These are phyloP conservation scores for Coprinopsis marcescibilis DNA, from an alignment of 768 basidiomycete species.

Conservation along the genomic window DNA sequence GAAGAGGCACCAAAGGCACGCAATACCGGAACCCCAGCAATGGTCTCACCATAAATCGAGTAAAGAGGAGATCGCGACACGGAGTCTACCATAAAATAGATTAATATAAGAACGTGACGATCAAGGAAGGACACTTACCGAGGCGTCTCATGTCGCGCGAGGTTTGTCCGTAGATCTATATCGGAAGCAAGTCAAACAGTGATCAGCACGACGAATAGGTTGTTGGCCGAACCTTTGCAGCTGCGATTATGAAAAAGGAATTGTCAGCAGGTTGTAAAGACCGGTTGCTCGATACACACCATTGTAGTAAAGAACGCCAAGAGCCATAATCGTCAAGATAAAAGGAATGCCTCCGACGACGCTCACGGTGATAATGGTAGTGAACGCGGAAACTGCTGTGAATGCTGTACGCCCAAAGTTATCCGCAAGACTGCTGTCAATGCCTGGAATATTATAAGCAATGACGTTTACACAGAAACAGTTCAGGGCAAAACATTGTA, in stretches of 20 bases:
- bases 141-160: slow-evolving; percentile 81
- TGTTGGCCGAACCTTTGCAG: slow-evolving; percentile 28
- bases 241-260: slow-evolving; percentile 16
- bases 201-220: not conserved
- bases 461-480: slow-evolving; percentile 12
- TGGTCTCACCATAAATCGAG: slow-evolving; percentile 41
- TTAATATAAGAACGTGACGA: not conserved
- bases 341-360: slow-evolving; percentile 77
- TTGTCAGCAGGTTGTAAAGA: not conserved
- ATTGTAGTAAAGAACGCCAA: slow-evolving; percentile 66
- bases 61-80: slow-evolving; percentile 43
- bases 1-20: slow-evolving; percentile 87
- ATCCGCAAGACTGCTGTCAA: slow-evolving; percentile 80
- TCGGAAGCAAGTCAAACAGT: slow-evolving; percentile 7
- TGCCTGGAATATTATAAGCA: slow-evolving; percentile 34
- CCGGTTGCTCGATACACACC: slow-evolving; percentile 37
- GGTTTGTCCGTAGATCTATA: slow-evolving; percentile 53
- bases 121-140: slow-evolving; percentile 35
- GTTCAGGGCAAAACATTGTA: slow-evolving; percentile 12
- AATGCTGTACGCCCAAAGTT: slow-evolving; percentile 78
- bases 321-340: slow-evolving; percentile 47
- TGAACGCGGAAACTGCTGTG: slow-evolving; percentile 61
- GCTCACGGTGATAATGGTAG: slow-evolving; percentile 71
- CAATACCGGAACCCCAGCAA: slow-evolving; percentile 41
- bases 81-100: slow-evolving; percentile 28